A percentile compares a stretch with the other conserved stretches of the same genome.
These are phyloP conservation scores for Aspergillus pseudotamarii DNA, from an alignment of 2,329 filamentous ascomycete species.

Conservation along the genomic window DNA sequence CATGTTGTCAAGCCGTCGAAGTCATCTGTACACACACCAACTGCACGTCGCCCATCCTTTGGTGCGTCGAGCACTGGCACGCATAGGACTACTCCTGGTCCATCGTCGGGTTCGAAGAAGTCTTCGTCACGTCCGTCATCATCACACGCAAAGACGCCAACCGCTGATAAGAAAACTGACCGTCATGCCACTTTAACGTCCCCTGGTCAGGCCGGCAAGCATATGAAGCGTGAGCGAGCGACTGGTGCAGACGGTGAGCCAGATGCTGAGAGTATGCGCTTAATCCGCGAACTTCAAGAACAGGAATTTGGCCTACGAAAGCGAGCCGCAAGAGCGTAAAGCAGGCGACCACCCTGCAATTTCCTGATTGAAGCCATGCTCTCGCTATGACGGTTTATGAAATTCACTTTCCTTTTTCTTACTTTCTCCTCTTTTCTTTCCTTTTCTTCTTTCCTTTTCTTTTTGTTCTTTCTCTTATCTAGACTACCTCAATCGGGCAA, in stretches of 20 bases:
- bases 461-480: conserved; percentile 11
- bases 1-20: conserved; percentile 28
- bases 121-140: conserved; percentile 40
- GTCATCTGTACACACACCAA: conserved; percentile 26
- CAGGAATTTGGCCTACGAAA: conserved; percentile 49
- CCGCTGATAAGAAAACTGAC: conserved; percentile 39
- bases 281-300: conserved; percentile 50
- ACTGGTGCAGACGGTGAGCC: conserved; percentile 34
- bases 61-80: conserved; percentile 20
- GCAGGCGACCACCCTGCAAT: not conserved
- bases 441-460: conserved; percentile 3
- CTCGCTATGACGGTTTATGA: conserved; percentile 7
- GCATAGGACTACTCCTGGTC: conserved; percentile 33
- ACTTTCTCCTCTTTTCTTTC: conserved; percentile 8
- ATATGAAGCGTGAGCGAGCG: conserved; percentile 29
- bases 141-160: conserved; percentile 42
- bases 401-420: conserved; percentile 12
- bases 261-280: conserved; percentile 46
- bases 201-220: conserved; percentile 32
- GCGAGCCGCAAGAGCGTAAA: conserved; percentile 28
- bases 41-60: conserved; percentile 28
- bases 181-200: conserved; percentile 26
- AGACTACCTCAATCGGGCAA: conserved; percentile 20
- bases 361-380: not conserved
- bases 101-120: conserved; percentile 33